Evolutionary conservation across 2,329 filamentous ascomycete genomes (phyloP).

Genomic region (Cordyceps sp.): DNA sequence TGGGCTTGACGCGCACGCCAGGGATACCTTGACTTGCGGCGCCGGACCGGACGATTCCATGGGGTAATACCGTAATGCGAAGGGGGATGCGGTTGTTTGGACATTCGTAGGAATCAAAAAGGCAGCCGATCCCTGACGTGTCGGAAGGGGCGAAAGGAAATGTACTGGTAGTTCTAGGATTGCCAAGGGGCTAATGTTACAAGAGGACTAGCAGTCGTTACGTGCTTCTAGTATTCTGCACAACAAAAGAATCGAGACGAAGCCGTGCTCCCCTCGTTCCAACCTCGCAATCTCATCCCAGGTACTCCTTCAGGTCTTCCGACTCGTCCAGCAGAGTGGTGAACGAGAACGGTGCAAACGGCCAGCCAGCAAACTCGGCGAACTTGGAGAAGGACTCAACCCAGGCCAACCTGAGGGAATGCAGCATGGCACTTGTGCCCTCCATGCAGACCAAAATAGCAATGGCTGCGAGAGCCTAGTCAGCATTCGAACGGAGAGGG

Average conservation of each 20-base stretch:
- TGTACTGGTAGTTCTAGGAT: too few relatives aligned
- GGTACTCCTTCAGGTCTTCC: conserved; percentile 39
- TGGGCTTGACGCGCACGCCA: conserved; percentile 28
- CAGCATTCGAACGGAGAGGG: conserved; percentile 6
- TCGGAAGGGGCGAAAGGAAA: background rate
- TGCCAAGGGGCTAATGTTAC: too few relatives aligned
- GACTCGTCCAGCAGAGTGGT: conserved; percentile 73
- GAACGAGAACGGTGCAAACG: conserved; percentile 84
- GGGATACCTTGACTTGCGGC: too few relatives aligned
- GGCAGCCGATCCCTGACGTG: background rate
- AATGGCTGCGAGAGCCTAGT: conserved; percentile 17
- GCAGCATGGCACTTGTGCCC: conserved; percentile 89
- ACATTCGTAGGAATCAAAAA: background rate
- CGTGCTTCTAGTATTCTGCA: too few relatives aligned
- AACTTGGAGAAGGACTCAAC: conserved; percentile 97
- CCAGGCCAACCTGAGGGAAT: conserved; percentile 83
- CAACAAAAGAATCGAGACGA: background rate
- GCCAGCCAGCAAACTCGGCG: conserved; percentile 76
- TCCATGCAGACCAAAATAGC: conserved; percentile 81
- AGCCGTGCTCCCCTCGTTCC: too few relatives aligned
- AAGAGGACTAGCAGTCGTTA: too few relatives aligned
- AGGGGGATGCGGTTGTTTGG: too few relatives aligned
- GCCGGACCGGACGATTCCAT: too few relatives aligned
- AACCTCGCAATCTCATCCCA: conserved; percentile 26
- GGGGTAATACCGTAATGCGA: too few relatives aligned